These are phyloP conservation scores for Endotrypanum monterogeii DNA, from an alignment of 208 protist genomes.

Conservation along the genomic window DNA sequence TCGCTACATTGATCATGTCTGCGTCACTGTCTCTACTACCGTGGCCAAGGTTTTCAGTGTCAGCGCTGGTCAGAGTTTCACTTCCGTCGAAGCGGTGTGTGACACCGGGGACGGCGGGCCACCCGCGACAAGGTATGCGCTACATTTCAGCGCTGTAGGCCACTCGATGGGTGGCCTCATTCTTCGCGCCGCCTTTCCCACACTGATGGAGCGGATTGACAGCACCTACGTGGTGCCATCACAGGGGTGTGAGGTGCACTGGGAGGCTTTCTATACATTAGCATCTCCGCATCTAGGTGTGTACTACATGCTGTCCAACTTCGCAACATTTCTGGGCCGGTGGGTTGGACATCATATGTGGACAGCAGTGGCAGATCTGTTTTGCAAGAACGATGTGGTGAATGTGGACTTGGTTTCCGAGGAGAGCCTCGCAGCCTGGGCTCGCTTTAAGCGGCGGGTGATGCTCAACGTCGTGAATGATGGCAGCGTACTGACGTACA, in stretches of 20 bases:
- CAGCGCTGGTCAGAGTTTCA: background rate
- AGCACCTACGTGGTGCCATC: background rate
- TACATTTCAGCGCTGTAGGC: slow-evolving; percentile 57
- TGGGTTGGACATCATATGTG: slow-evolving; percentile 31
- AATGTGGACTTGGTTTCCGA: slow-evolving; percentile 17
- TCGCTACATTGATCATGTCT: slow-evolving; percentile 32
- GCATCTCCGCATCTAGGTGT: slow-evolving; percentile 56
- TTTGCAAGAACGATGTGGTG: slow-evolving; percentile 32
- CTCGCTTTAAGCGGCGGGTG: slow-evolving; percentile 34
- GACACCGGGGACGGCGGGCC: background rate
- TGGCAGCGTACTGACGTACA: slow-evolving; percentile 44
- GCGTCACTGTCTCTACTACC: background rate
- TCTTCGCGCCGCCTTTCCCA: slow-evolving; percentile 53
- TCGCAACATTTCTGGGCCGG: slow-evolving; percentile 35
- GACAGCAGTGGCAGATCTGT: slow-evolving; percentile 44
- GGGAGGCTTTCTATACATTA: slow-evolving; percentile 59
- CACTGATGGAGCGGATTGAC: slow-evolving; percentile 16
- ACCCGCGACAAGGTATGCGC: slow-evolving; percentile 1
- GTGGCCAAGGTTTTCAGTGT: background rate
- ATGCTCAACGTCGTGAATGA: slow-evolving; percentile 42
- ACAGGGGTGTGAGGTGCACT: slow-evolving; percentile 23
- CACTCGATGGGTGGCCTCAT: slow-evolving; percentile 76
- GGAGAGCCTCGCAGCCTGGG: slow-evolving; percentile 33
- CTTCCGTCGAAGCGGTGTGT: background rate
- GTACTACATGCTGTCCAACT: slow-evolving; percentile 39